A percentile compares a stretch with the other conserved stretches of the same genome.
These are phyloP conservation scores for Seiridium cupressi DNA, from an alignment of 2,329 filamentous ascomycete species.

Conservation along the genomic window DNA sequence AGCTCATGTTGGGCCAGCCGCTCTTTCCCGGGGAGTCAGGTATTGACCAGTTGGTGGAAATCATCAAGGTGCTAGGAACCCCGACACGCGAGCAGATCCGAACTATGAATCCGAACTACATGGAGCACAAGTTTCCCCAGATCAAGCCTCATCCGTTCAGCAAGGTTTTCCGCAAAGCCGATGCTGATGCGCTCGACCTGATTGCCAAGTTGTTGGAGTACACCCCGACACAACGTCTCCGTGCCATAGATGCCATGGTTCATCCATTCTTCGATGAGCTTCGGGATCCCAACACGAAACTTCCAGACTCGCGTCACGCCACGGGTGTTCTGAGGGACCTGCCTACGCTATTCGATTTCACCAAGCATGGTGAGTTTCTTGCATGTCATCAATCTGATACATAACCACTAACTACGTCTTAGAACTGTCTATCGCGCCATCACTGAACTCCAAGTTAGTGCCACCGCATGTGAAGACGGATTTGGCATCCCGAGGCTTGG, in stretches of 20 bases:
- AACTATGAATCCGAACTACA: constrained; percentile 99
- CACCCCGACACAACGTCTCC: constrained; percentile 91
- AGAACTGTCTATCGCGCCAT: constrained; percentile 96
- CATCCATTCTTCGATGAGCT: constrained; percentile 99
- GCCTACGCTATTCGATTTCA: constrained; percentile 89
- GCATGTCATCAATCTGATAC: background rate
- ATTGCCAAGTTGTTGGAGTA: constrained; percentile 95
- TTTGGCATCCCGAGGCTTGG: constrained; percentile 75
- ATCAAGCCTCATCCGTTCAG: constrained; percentile 99
- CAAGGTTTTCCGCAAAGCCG: constrained; percentile 98
- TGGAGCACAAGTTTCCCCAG: constrained; percentile 99
- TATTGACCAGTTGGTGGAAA: constrained; percentile 97
- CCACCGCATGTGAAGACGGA: constrained; percentile 76
- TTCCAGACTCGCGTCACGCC: constrained; percentile 91
- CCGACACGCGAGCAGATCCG: constrained; percentile 97
- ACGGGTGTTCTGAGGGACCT: constrained; percentile 78
- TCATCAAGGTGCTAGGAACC: constrained; percentile 97
- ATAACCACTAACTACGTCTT: background rate
- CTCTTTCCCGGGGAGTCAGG: constrained; percentile 97
- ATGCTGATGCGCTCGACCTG: constrained; percentile 87
- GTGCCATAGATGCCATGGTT: constrained; percentile 93
- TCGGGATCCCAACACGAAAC: constrained; percentile 82
- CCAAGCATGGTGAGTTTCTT: constrained; percentile 73
- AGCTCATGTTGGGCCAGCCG: constrained; percentile 97
- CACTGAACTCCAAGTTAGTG: constrained; percentile 84